These are phyloP conservation scores for Ilyonectria destructans DNA, from an alignment of 2,329 filamentous ascomycete genomes.

Conservation along the genomic window DNA sequence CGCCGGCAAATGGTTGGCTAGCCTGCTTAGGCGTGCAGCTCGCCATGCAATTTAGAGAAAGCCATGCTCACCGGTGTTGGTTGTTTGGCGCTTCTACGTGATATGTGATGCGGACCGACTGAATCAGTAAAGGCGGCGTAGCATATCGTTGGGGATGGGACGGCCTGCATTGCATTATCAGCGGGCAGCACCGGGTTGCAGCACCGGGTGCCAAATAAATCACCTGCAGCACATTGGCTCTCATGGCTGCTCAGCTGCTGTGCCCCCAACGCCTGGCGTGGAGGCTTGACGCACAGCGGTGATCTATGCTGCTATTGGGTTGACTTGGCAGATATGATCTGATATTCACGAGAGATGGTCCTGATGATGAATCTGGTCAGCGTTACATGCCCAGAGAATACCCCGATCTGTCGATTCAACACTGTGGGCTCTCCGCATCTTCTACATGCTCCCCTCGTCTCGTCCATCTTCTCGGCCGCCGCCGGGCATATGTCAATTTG, in stretches of 20 bases:
- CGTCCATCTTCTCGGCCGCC: not conserved
- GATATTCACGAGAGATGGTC: not conserved
- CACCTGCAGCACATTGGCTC: conserved; percentile 7
- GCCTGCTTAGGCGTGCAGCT: conserved; percentile 7
- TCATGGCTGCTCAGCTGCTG: not conserved
- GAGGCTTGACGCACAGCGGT: conserved; percentile 4
- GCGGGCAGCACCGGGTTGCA: conserved; percentile 13
- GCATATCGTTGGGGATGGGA: not conserved
- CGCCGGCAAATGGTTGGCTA: conserved; percentile 6
- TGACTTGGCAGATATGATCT: conserved; percentile 7
- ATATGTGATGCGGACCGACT: not conserved
- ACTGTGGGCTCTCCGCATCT: not conserved
- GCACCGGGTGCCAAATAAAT: conserved; percentile 20
- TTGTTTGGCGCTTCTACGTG: conserved; percentile 3
- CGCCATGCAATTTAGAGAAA: conserved; percentile 31
- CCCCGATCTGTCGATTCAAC: conserved; percentile 1
- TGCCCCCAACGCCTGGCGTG: not conserved
- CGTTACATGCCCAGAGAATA: not conserved
- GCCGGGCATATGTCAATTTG: not conserved
- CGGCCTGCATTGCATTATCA: conserved; percentile 26
- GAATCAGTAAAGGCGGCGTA: not conserved
- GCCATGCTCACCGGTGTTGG: conserved; percentile 13
- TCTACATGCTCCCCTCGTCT: conserved; percentile 7
- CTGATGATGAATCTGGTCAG: not conserved
- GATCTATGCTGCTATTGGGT: conserved; percentile 15